Base-by-base conservation (phyloP, 768 basidiomycete genomes). In the Auricularia heimuer region DNA sequence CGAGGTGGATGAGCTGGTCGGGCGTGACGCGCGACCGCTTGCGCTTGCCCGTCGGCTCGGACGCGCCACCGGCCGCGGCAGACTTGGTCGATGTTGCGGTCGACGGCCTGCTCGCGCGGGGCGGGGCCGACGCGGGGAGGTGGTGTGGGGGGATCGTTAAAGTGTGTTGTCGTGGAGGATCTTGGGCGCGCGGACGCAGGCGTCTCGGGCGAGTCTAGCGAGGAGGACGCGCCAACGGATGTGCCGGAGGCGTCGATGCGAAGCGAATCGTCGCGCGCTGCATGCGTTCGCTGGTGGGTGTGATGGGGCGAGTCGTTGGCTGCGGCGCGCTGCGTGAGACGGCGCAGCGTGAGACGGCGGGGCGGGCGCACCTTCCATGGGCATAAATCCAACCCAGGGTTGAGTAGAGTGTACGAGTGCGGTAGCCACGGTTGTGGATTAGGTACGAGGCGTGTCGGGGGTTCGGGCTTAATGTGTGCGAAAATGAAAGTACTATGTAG, bases 21-120 rank as follows among this genome's bases (percentile, higher is more conserved):
- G 87, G 87, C 0, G 87, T 91, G 54, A 92, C 89, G 8, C 90
- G 84, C 18, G 85, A 88, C 39, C 90, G 84, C 71, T 90, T 92
- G 60, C 85, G 81, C 73, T 87, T 71, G 29, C 36, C 64, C 8
- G 58, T 39, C 33, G 29, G 85, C 71, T 87, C 85, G 68, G 76
- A 81, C 36, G 56, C 39, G 37, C 33, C 24, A 58, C 39, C 63
- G 18, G 56, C 51, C 14, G 65, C 63, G 61, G 63, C 11, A 18
- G 64, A 39, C 51, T 36, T 16, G 42, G 47, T 10, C 11, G 56
- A 60, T 10, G 56, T 60, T 14, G 56, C 56, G 18, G 56, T 60
- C 16, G 56, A 60, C 24, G 56, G 56, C 18, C 56, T 60, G 56
- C 56, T 60, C 11, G 56, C 24, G 56, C 56, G 56, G 8, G 10